Evolutionary conservation across 139 green algal genomes (phyloP).

Genomic region (Medakamo hakoo): DNA sequence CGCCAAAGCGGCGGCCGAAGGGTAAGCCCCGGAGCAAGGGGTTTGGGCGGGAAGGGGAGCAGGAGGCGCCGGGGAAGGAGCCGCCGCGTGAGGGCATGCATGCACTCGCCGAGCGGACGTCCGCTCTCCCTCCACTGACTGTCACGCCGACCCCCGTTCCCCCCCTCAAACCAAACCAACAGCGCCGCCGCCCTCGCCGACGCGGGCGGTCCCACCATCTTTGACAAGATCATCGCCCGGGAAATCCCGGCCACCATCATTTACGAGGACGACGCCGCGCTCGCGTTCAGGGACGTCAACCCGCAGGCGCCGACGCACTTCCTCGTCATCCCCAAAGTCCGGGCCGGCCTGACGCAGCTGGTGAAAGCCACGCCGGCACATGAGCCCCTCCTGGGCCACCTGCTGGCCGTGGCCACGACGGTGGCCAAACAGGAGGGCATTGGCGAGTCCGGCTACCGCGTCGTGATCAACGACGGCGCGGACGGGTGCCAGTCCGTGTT

Average conservation of each 20-base stretch:
- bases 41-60: too few relatives aligned
- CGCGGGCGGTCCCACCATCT: conserved; percentile 58
- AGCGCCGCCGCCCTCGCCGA: conserved; percentile 3
- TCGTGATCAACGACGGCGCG: conserved; percentile 80
- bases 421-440: conserved; percentile 41
- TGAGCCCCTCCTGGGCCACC: conserved; percentile 72
- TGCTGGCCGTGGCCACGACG: conserved; percentile 69
- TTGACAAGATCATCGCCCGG: conserved; percentile 92
- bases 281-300: conserved; percentile 88
- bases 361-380: conserved; percentile 54
- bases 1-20: too few relatives aligned
- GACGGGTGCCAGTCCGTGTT: conserved; percentile 75
- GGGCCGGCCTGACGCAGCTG: conserved; percentile 55
- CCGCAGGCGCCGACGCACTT: conserved; percentile 82
- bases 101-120: too few relatives aligned
- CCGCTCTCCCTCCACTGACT: too few relatives aligned
- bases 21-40: too few relatives aligned
- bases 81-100: too few relatives aligned
- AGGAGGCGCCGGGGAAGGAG: too few relatives aligned
- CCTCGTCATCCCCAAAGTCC: conserved; percentile 79
- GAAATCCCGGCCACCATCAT: conserved; percentile 74
- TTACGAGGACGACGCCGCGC: conserved; percentile 83
- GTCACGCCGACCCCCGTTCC: too few relatives aligned
- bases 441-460: conserved; percentile 59
- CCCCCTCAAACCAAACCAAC: too few relatives aligned